A percentile compares a stretch with the other conserved stretches of the same genome.
phyloP scores from a whole-genome alignment of 2,329 filamentous ascomycete genomes.

The Diaporthe sp. region DNA sequence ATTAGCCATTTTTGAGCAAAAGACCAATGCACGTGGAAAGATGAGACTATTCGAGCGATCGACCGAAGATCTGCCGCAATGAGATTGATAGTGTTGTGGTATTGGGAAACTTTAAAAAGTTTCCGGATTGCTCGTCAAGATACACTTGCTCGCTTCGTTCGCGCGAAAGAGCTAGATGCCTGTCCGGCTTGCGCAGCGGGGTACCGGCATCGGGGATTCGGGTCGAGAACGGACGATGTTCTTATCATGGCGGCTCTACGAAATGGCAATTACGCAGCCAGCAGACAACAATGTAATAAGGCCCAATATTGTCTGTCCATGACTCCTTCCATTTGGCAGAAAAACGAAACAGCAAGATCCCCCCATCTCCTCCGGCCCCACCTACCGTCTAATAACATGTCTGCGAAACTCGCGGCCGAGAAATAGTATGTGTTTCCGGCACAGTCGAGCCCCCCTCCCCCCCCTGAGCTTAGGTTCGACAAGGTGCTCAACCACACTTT shows the following conservation, averaged over 20 bases:
- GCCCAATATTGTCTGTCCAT: background rate
- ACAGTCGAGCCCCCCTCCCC: no score
- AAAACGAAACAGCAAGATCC: background rate
- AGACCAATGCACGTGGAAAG: background rate
- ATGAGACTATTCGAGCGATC: background rate
- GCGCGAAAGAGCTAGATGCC: constrained; percentile 6
- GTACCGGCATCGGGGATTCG: constrained; percentile 14
- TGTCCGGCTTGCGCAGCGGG: constrained; percentile 3
- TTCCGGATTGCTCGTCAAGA: background rate
- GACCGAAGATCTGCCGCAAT: background rate
- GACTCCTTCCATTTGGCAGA: background rate
- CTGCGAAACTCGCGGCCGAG: background rate
- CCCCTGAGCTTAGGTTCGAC: background rate
- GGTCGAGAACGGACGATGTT: background rate
- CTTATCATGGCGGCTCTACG: background rate
- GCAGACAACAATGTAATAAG: background rate
- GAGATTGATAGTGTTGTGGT: background rate
- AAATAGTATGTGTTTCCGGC: constrained; percentile 8
- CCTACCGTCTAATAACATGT: background rate
- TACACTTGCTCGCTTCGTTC: constrained; percentile 5
- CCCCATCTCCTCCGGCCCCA: background rate
- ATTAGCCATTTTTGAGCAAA: background rate
- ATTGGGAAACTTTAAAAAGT: background rate
- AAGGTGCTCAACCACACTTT: background rate
- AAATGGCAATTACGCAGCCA: background rate